phyloP scores from a whole-genome alignment of 2,329 filamentous ascomycete genomes.

The Verticillium isaacii region DNA sequence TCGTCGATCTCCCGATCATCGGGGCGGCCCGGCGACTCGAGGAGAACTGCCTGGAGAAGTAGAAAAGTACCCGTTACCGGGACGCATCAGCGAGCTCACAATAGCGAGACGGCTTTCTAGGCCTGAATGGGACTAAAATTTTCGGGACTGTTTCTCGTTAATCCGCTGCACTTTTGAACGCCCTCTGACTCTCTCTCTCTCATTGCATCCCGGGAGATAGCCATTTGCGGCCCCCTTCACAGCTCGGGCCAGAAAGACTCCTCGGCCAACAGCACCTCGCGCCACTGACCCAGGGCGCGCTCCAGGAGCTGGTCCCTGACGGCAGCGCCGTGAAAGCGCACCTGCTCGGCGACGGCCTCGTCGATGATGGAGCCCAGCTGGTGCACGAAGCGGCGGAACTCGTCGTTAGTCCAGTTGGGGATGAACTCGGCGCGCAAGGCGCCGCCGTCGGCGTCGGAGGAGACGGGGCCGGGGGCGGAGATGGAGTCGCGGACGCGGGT shows the following conservation, averaged over 20 bases:
- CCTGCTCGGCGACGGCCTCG: slow-evolving; percentile 37
- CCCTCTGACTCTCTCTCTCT: not conserved
- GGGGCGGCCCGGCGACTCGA: not conserved
- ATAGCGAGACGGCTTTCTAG: not conserved
- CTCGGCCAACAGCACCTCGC: slow-evolving; percentile 50
- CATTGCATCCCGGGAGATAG: too few relatives aligned
- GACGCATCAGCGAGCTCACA: not conserved
- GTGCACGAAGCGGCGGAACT: slow-evolving; percentile 57
- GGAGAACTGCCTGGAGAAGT: not conserved
- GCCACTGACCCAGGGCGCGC: slow-evolving; percentile 39
- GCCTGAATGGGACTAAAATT: not conserved
- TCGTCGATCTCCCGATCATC: not conserved
- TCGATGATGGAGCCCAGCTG: slow-evolving; percentile 51
- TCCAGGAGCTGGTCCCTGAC: slow-evolving; percentile 24
- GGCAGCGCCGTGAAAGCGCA: slow-evolving; percentile 27
- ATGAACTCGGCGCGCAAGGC: slow-evolving; percentile 62
- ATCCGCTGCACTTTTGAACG: not conserved
- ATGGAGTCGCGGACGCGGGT: slow-evolving; percentile 32
- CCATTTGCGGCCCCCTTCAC: not conserved
- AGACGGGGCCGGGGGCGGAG: not conserved
- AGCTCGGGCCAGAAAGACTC: slow-evolving; percentile 51
- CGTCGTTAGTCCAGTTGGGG: slow-evolving; percentile 60
- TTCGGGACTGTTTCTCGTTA: not conserved
- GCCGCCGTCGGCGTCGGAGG: slow-evolving; percentile 56
- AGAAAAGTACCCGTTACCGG: too few relatives aligned